Evolutionary conservation across 345 rosid species (phyloP).

Genomic region (Kandelia obovata): DNA sequence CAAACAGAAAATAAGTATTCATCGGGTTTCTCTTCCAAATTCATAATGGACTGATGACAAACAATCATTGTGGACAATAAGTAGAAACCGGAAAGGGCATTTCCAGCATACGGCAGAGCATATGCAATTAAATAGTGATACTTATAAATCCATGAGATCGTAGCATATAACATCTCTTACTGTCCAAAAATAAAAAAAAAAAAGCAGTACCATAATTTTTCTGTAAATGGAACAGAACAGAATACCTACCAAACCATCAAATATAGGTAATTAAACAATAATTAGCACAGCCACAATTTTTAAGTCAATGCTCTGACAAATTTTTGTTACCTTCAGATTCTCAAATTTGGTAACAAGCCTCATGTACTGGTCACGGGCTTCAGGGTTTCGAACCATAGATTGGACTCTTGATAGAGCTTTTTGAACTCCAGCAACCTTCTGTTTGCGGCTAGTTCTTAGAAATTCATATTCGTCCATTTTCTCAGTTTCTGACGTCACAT

Average conservation of each 20-base stretch:
- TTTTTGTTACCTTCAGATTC: conserved; percentile 29
- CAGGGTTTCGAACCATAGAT: conserved; percentile 55
- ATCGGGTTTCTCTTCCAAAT: background rate
- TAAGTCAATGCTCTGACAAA: background rate
- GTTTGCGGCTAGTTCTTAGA: conserved; percentile 44
- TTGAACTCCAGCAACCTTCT: conserved; percentile 51
- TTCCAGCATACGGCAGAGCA: too few species aligned
- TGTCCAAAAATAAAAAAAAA: too few species aligned
- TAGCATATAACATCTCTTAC: too few species aligned
- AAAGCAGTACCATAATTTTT: too few species aligned
- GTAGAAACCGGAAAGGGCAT: too few species aligned
- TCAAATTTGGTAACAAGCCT: conserved; percentile 42
- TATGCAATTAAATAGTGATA: too few species aligned
- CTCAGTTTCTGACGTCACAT: conserved; percentile 17
- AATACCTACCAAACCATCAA: too few species aligned
- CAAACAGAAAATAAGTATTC: background rate
- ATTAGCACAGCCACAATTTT: too few species aligned
- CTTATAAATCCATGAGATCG: too few species aligned
- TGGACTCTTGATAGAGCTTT: conserved; percentile 60
- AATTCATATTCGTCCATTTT: conserved; percentile 51
- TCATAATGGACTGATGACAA: too few species aligned
- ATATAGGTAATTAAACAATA: background rate
- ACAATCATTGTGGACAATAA: too few species aligned
- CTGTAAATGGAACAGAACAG: too few species aligned
- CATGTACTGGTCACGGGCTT: conserved; percentile 63